Evolutionary conservation across 805 yeast species (phyloP), one percentile per base, ranked within the genome.

Genomic region (Ogataea neopini): DNA sequence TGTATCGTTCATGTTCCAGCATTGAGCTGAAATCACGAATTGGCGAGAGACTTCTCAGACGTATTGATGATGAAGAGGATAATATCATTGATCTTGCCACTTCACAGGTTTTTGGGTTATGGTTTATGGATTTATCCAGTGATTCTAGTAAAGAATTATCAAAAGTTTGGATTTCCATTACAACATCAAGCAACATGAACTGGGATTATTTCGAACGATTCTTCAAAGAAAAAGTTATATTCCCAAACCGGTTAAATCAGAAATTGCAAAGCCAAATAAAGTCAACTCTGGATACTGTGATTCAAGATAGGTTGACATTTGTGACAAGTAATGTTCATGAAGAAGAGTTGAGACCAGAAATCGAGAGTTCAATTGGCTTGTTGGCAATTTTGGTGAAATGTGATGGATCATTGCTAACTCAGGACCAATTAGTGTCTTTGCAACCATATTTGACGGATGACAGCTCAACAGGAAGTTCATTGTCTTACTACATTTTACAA

Each of bases 21-120:
- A 43, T 44, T 1, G 41, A 57, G 1, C 58, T 72, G 38, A 75
- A 72, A 50, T 64, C 71, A 0, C 69, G 62, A 36, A 73, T 84
- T 2, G 63, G 80, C 2, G 76, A 78, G n/a, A 74, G 71, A 40
- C 64, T 88, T 3, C 58, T 88, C 6, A 65, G 69, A 50, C 69
- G 83, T 48, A 50, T 81, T 1, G 85, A 85, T 45, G 96, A 88
- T 61, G 91, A 84, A 51, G 96, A 89, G 53, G 82, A 78, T 30
- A 49, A 67, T 1, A 69, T 81, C 1, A 66, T 72, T 7, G 79
- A 76, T 1, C 52, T 69, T 6, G 74, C 83, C 0, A 69, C 64
- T 39, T 43, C 48, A 17, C 54, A 65, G 2, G 51, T 83, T 20
- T 34, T 68, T 1, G 69, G 69, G 1, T 47, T 71, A 15, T 70